Percentiles rank a stretch among this genome's conserved stretches.
phyloP scores from a whole-genome alignment of 2,329 filamentous ascomycete species.

The Graphilbum sp. region DNA sequence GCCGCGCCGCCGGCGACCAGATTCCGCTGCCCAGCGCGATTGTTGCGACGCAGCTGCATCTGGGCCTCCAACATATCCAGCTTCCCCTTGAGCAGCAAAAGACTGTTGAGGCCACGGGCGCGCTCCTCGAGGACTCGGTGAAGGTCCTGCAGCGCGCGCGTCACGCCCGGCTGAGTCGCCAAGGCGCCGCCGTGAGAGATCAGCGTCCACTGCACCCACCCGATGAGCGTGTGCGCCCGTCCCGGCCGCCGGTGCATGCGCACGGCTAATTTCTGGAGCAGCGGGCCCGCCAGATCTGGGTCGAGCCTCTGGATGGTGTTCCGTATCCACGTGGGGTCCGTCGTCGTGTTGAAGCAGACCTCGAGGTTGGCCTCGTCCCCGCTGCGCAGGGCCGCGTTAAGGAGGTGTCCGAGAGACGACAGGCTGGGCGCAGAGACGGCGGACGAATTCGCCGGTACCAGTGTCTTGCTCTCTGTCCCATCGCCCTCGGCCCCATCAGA shows the following conservation, averaged over 20 bases:
- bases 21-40: no score
- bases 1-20: no score
- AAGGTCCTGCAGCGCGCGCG: slow-evolving; percentile 60
- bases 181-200: slow-evolving; percentile 83
- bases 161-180: slow-evolving; percentile 68
- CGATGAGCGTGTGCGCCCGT: slow-evolving; percentile 75
- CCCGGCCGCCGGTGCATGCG: slow-evolving; percentile 76
- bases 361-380: slow-evolving; percentile 84
- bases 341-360: slow-evolving; percentile 70
- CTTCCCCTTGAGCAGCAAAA: slow-evolving; percentile 85
- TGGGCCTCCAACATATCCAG: slow-evolving; percentile 88
- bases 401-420: slow-evolving; percentile 69
- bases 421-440: slow-evolving; percentile 15
- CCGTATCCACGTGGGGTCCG: slow-evolving; percentile 60
- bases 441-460: not conserved
- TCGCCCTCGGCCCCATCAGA: no score
- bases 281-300: slow-evolving; percentile 59
- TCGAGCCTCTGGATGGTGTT: slow-evolving; percentile 84
- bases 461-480: no score
- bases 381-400: slow-evolving; percentile 81
- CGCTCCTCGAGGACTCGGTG: slow-evolving; percentile 81
- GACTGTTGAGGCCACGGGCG: slow-evolving; percentile 61
- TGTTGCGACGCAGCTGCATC: slow-evolving; percentile 60
- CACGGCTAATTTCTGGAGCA: slow-evolving; percentile 74
- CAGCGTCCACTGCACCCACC: slow-evolving; percentile 92